These are phyloP conservation scores for Ochetophila trinervis DNA, from an alignment of 306 rosid species.

Conservation along the genomic window DNA sequence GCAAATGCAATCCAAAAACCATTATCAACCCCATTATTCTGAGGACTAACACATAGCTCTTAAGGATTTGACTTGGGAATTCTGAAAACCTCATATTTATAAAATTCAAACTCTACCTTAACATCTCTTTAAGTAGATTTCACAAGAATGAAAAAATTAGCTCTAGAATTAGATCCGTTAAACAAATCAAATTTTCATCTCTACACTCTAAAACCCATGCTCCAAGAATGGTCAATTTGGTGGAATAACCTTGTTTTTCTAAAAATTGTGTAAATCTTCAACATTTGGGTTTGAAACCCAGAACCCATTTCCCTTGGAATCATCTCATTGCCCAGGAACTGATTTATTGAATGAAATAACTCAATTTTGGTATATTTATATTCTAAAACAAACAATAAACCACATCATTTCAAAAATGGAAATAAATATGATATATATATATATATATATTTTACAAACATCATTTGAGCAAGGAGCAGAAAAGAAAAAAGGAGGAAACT, in stretches of 20 bases:
- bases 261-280: neutral
- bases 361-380: neutral
- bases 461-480: neutral
- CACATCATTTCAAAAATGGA: neutral
- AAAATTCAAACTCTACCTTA: conserved; percentile 4
- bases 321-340: neutral
- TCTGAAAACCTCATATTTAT: no score
- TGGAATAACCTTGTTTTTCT: neutral
- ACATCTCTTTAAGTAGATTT: neutral
- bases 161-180: neutral
- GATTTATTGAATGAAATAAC: neutral
- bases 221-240: conserved; percentile 2
- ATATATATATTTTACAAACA: neutral
- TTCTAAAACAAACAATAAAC: neutral
- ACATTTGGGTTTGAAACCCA: conserved; percentile 1
- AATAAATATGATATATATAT: neutral
- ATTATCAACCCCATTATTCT: neutral
- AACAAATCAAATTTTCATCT: conserved; percentile 1
- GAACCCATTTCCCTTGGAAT: conserved; percentile 6
- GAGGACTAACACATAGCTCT: neutral
- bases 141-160: neutral
- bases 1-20: neutral
- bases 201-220: neutral
- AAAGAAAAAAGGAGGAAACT: conserved; percentile 7
- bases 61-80: neutral